Percentiles rank a stretch among this genome's conserved stretches.
phyloP scores from a whole-genome alignment of 345 rosid species.

The Lagerstroemia speciosa region DNA sequence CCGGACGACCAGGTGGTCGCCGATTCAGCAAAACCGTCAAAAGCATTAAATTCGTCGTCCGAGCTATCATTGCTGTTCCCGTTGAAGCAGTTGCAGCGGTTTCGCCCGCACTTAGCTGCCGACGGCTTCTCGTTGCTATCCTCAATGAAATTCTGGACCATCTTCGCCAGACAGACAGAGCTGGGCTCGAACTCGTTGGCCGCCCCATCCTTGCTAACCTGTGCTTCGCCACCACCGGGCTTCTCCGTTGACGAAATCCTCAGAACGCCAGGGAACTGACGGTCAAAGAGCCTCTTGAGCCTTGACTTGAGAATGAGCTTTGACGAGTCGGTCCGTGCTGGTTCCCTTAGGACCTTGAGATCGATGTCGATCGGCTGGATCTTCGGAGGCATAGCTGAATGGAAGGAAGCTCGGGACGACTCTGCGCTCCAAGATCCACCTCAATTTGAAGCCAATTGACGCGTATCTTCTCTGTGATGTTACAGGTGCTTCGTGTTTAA shows the following conservation, averaged over 20 bases:
- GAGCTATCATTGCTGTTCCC: constrained; percentile 63
- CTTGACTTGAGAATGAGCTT: constrained; percentile 63
- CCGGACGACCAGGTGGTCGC: constrained; percentile 32
- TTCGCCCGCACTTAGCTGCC: constrained; percentile 54
- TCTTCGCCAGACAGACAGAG: constrained; percentile 72
- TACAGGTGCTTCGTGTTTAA: constrained; percentile 4
- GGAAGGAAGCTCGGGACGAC: neutral
- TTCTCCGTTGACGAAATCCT: constrained; percentile 39
- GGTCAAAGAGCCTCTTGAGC: constrained; percentile 59
- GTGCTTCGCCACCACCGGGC: constrained; percentile 25
- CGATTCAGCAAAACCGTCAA: constrained; percentile 37
- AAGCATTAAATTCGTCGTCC: constrained; percentile 68
- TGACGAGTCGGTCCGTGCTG: constrained; percentile 28
- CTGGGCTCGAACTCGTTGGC: constrained; percentile 72
- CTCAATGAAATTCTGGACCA: constrained; percentile 89
- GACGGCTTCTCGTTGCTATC: constrained; percentile 70
- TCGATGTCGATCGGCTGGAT: constrained; percentile 59
- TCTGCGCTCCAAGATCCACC: neutral
- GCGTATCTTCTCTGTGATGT: neutral
- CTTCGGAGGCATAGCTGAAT: constrained; percentile 45
- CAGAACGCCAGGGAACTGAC: constrained; percentile 49
- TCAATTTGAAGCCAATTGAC: neutral
- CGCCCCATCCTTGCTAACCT: constrained; percentile 24
- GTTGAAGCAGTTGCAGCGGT: constrained; percentile 93
- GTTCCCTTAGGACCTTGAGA: constrained; percentile 19